phyloP scores from a whole-genome alignment of 257 asterid genomes.

The Striga asiatica region DNA sequence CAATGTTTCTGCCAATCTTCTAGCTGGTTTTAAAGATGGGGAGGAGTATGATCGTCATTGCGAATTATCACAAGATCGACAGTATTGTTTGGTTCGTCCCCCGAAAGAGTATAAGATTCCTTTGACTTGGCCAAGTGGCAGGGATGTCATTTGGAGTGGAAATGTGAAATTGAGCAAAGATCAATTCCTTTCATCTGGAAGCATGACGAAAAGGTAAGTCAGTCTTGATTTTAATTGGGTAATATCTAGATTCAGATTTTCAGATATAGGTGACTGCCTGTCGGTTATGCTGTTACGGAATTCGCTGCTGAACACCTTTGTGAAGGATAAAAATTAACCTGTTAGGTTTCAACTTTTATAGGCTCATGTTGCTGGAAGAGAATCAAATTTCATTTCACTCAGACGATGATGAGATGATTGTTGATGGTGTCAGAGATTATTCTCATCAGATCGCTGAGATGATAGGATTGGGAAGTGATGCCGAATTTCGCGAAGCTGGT shows the following conservation, averaged over 20 bases:
- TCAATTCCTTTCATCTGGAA: slow-evolving; percentile 96
- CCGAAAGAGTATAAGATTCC: slow-evolving; percentile 94
- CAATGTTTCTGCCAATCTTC: slow-evolving; percentile 66
- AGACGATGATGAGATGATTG: slow-evolving; percentile 70
- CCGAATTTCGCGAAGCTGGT: slow-evolving; percentile 71
- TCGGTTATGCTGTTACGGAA: too few relatives aligned
- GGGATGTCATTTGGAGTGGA: slow-evolving; percentile 89
- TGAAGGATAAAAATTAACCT: slow-evolving; percentile 7
- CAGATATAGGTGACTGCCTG: slow-evolving; percentile 1
- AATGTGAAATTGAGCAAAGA: slow-evolving; percentile 89
- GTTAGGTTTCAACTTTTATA: slow-evolving; percentile 31
- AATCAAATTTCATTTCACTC: slow-evolving; percentile 92
- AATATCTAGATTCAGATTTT: slow-evolving; percentile 7
- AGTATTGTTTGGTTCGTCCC: slow-evolving; percentile 79
- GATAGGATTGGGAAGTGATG: slow-evolving; percentile 85
- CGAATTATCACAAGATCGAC: slow-evolving; percentile 44
- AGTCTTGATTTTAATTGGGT: slow-evolving; percentile 10
- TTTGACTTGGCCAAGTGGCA: slow-evolving; percentile 84
- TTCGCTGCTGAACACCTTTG: slow-evolving; percentile 9
- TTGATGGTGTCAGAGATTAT: slow-evolving; percentile 83
- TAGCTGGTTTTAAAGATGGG: slow-evolving; percentile 65
- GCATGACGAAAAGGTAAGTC: slow-evolving; percentile 93
- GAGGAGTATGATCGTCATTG: slow-evolving; percentile 94
- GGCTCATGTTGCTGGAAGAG: slow-evolving; percentile 96
- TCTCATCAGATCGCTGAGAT: slow-evolving; percentile 83